Conservation (phyloP, 345 rosid genomes). For the Trapa bicornis region DNA sequence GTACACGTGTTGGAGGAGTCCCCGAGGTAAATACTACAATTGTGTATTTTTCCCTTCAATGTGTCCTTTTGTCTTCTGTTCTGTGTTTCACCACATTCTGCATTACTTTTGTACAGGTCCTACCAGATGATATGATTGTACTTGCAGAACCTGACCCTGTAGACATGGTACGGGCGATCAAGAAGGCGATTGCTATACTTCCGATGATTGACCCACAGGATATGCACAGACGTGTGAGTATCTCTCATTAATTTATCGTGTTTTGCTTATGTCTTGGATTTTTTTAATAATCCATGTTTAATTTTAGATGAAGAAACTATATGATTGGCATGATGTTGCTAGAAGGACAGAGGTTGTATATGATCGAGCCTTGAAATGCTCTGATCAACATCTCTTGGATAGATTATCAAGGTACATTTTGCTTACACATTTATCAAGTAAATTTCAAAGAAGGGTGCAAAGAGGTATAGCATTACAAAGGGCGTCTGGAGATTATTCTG, state of each 20-base stretch:
- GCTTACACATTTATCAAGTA: not conserved
- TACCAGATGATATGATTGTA: conserved; percentile 95
- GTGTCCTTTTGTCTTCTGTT: not conserved
- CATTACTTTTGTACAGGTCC: conserved; percentile 35
- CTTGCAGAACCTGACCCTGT: conserved; percentile 89
- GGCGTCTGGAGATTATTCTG: not conserved
- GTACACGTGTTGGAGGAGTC: conserved; percentile 94
- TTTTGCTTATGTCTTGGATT: not conserved
- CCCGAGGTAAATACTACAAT: conserved; percentile 57
- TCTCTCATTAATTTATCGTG: not conserved
- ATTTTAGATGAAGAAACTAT: conserved; percentile 32
- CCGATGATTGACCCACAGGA: conserved; percentile 73
- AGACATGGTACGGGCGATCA: conserved; percentile 79
- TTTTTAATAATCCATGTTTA: not conserved
- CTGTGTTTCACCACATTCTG: not conserved
- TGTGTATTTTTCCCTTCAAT: not conserved
- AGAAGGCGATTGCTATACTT: conserved; percentile 66
- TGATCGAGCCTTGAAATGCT: conserved; percentile 57
- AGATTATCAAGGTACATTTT: conserved; percentile 45
- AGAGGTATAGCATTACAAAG: not conserved
- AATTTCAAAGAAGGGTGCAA: not conserved
- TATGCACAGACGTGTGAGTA: conserved; percentile 77
- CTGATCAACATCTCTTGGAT: conserved; percentile 47
- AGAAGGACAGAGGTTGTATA: conserved; percentile 87
- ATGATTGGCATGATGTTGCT: conserved; percentile 95